Percentiles rank a stretch among this genome's conserved stretches.
Evolutionary conservation across 2,329 filamentous ascomycete species (phyloP).

Genomic region (Ceratocystis alfenasii): DNA sequence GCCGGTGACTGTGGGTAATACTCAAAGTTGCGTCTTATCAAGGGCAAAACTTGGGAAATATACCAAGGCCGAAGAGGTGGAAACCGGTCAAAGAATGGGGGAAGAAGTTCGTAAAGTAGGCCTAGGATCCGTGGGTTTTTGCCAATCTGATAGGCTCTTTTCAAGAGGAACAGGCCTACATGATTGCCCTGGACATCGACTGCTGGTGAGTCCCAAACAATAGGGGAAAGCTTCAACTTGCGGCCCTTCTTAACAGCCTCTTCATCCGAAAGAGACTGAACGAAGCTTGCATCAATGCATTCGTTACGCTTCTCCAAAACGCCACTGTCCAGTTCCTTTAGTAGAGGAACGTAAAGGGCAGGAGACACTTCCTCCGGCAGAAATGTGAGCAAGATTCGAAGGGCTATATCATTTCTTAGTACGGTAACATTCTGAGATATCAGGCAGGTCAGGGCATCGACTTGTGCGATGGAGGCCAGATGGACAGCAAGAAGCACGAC

Average conservation of each 20-base stretch:
- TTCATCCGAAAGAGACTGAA: slow-evolving; percentile 49
- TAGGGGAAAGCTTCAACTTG: slow-evolving; percentile 50
- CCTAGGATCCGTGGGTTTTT: slow-evolving; percentile 57
- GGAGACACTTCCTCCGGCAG: slow-evolving; percentile 61
- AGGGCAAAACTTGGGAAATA: slow-evolving; percentile 55
- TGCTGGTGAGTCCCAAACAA: slow-evolving; percentile 40
- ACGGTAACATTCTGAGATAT: slow-evolving; percentile 44
- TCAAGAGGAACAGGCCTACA: slow-evolving; percentile 53
- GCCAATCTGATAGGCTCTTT: slow-evolving; percentile 57
- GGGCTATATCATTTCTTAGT: slow-evolving; percentile 50
- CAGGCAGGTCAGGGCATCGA: slow-evolving; percentile 50
- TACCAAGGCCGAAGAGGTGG: slow-evolving; percentile 55
- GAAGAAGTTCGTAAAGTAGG: slow-evolving; percentile 54
- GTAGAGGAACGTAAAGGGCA: slow-evolving; percentile 47
- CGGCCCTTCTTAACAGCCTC: slow-evolving; percentile 52
- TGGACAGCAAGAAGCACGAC: slow-evolving; percentile 62
- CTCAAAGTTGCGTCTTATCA: slow-evolving; percentile 56
- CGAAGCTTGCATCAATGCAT: slow-evolving; percentile 43
- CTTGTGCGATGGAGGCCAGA: slow-evolving; percentile 53
- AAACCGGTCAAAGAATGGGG: slow-evolving; percentile 53
- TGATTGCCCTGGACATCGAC: slow-evolving; percentile 40
- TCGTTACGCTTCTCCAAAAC: slow-evolving; percentile 31
- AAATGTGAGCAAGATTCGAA: slow-evolving; percentile 64
- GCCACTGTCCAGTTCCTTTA: slow-evolving; percentile 44
- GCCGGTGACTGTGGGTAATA: slow-evolving; percentile 48